Base-by-base conservation (phyloP, 352 stramenopile species). In the Globisporangium alternatum region DNA sequence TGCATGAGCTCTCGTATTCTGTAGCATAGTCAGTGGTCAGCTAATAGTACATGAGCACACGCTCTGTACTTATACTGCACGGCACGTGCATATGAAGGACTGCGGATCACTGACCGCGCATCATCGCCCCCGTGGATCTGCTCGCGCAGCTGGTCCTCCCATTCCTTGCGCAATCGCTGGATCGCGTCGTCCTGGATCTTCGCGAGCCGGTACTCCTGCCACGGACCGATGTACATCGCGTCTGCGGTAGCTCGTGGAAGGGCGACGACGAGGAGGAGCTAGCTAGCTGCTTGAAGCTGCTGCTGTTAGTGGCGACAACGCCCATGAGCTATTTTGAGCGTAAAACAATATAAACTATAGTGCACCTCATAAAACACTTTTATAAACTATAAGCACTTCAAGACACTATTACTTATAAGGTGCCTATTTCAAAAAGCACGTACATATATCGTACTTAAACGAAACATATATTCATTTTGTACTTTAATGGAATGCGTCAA, bases 131-230 rank as follows among this genome's bases (percentile, higher is more conserved):
- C 59, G 15, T 76, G 71, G 13, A 89, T 47, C 64, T 91, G 75
- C 21, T 68, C 74, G 22, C 74, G 74, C 35, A 91, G 66, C 49
- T 91, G 74, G 55, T 75, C 70, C 43, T 91, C 81, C 74, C 71
- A 91, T 56, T 93, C 81, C 39, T 81, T 66, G 2, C 74, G 79
- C 22, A 93, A 75, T 41, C 77, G 72, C 70, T 92, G 76, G 43
- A 92, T 80, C 33, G 81, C 80, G 67, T 91, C 76, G 39, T 91
- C 80, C 70, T 95, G 83, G 70, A 95, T 83, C 75, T 93, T 91
- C 22, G 86, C 83, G 53, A 93, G 78, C 3, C 85, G 81, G 68
- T 92, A 95, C 70, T 95, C 83, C 64, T 95, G 86, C 82, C 83
- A 95, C 57, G 83, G 86, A 19, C 86, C 83, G 64, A 95, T 91